Conservation (phyloP, 2,329 filamentous ascomycete genomes). For the Bipolaris gigantea region DNA sequence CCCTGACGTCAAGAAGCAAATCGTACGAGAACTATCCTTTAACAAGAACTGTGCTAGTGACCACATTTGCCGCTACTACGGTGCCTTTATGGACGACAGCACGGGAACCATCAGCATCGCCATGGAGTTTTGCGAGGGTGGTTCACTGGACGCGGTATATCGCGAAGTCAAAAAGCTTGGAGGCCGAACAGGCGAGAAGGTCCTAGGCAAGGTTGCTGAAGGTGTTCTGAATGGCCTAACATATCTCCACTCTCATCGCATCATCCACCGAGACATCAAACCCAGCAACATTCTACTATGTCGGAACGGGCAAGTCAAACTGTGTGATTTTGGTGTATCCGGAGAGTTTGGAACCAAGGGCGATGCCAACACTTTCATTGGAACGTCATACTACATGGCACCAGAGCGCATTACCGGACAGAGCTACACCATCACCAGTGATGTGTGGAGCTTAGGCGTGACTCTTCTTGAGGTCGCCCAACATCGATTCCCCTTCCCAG, state of each 20-base stretch:
- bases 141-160: slow-evolving; percentile 94
- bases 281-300: slow-evolving; percentile 95
- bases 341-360: slow-evolving; percentile 98
- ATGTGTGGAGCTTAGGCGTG: slow-evolving; percentile 97
- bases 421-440: slow-evolving; percentile 96
- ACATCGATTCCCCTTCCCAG: slow-evolving; percentile 96
- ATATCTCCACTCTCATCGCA: slow-evolving; percentile 92
- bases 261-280: slow-evolving; percentile 99
- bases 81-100: slow-evolving; percentile 93
- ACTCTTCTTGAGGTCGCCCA: slow-evolving; percentile 99
- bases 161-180: slow-evolving; percentile 95
- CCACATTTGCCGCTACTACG: slow-evolving; percentile 97
- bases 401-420: slow-evolving; percentile 97
- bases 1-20: slow-evolving; percentile 97
- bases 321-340: slow-evolving; percentile 97
- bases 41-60: slow-evolving; percentile 97
- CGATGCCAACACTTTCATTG: slow-evolving; percentile 98
- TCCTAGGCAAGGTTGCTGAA: slow-evolving; percentile 94
- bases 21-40: slow-evolving; percentile 92
- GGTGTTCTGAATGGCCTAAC: slow-evolving; percentile 91
- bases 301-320: slow-evolving; percentile 84
- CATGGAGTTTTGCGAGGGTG: slow-evolving; percentile 99
- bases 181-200: slow-evolving; percentile 93
- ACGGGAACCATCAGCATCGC: slow-evolving; percentile 96
- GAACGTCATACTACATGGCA: slow-evolving; percentile 99